Conservation (phyloP, 2,329 filamentous ascomycete genomes). For the Cladosporium sp. region DNA sequence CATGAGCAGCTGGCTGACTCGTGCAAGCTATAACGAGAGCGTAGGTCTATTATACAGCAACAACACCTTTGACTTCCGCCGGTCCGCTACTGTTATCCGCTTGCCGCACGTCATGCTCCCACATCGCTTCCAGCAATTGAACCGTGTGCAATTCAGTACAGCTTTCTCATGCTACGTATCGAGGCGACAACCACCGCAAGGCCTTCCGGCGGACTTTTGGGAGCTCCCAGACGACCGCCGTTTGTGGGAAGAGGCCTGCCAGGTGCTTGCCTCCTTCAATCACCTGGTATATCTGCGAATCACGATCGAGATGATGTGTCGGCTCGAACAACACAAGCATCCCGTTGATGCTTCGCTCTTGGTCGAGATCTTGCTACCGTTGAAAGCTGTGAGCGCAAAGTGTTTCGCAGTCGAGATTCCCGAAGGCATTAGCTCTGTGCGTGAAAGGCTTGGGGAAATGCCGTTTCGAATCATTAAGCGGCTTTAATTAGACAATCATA, state of each 20-base stretch:
- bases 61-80: constrained; percentile 8
- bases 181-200: neutral
- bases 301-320: constrained; percentile 1
- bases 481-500: neutral
- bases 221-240: constrained; percentile 6
- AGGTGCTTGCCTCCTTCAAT: constrained; percentile 6
- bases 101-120: constrained; percentile 9
- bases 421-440: neutral
- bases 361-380: neutral
- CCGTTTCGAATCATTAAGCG: neutral
- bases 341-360: neutral
- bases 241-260: constrained; percentile 4
- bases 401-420: neutral
- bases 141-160: constrained; percentile 7
- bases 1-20: neutral
- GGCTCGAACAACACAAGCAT: neutral
- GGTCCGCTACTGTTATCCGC: constrained; percentile 7
- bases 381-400: neutral
- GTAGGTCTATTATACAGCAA: constrained; percentile 6
- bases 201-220: constrained; percentile 9
- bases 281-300: constrained; percentile 4
- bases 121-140: constrained; percentile 9
- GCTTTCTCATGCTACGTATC: constrained; percentile 4
- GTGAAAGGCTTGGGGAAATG: neutral
- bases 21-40: constrained; percentile 8